phyloP scores from a whole-genome alignment of 2,329 filamentous ascomycete genomes.

The Verticillium longisporum region DNA sequence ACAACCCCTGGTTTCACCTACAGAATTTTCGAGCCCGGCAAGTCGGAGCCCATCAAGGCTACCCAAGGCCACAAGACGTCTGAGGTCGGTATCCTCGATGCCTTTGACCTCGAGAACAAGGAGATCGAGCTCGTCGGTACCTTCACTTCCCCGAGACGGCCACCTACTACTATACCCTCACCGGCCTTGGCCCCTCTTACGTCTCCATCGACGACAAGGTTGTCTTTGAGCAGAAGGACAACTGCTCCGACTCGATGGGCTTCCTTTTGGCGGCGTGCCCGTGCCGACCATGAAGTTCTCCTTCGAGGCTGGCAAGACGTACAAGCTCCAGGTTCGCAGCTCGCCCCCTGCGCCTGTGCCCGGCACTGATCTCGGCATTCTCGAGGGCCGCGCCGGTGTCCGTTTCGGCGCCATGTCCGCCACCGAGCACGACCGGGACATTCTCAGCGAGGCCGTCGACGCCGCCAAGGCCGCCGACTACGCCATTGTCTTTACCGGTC shows the following conservation, averaged over 20 bases:
- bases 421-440: constrained; percentile 10
- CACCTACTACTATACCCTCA: constrained; percentile 23
- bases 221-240: constrained; percentile 22
- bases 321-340: constrained; percentile 17
- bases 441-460: constrained; percentile 10
- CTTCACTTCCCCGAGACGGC: constrained; percentile 12
- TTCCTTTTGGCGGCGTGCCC: constrained; percentile 27
- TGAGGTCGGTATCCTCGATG: constrained; percentile 13
- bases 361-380: constrained; percentile 20
- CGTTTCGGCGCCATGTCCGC: constrained; percentile 17
- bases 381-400: constrained; percentile 14
- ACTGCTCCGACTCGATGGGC: constrained; percentile 24
- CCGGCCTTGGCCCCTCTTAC: constrained; percentile 25
- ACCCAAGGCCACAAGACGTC: constrained; percentile 4
- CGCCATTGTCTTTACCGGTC: constrained; percentile 46
- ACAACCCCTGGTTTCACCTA: constrained; percentile 15
- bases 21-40: constrained; percentile 16
- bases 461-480: constrained; percentile 50
- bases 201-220: constrained; percentile 24
- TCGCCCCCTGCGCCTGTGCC: constrained; percentile 18
- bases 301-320: constrained; percentile 19
- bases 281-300: constrained; percentile 19
- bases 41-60: constrained; percentile 11
- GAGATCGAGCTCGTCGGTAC: constrained; percentile 14
- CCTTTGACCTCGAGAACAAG: constrained; percentile 18